These are phyloP conservation scores for Croton setiger DNA, from an alignment of 441 rosid species.

Conservation along the genomic window DNA sequence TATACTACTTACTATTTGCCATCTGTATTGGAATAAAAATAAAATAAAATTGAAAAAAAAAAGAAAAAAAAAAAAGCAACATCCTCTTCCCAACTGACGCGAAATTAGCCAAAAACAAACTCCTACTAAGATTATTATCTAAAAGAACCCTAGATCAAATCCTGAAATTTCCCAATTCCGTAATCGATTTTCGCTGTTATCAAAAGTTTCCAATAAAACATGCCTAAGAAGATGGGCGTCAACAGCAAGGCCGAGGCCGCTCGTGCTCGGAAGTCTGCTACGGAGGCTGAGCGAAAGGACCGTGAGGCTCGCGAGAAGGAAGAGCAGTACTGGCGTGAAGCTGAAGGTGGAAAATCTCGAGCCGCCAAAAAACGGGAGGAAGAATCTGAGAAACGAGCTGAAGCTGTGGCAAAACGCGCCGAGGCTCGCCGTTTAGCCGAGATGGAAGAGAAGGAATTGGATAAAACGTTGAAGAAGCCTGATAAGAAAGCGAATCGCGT, in stretches of 20 bases:
- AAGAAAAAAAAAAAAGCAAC: too few species aligned
- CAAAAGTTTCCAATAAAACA: conserved; percentile 32
- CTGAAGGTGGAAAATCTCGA: conserved; percentile 73
- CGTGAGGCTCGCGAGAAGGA: conserved; percentile 74
- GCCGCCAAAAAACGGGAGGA: conserved; percentile 89
- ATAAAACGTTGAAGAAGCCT: conserved; percentile 61
- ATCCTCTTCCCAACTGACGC: too few species aligned
- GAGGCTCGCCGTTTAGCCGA: conserved; percentile 86
- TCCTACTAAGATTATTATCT: too few species aligned
- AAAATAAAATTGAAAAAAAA: too few species aligned
- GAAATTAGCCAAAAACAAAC: too few species aligned
- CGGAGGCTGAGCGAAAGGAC: conserved; percentile 69
- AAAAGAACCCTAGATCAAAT: too few species aligned
- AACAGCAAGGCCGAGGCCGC: conserved; percentile 96
- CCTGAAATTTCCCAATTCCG: background rate
- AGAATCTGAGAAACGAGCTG: conserved; percentile 84
- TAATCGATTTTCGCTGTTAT: too few species aligned
- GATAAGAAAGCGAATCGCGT: conserved; percentile 88
- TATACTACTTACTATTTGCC: too few species aligned
- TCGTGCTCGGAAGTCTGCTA: conserved; percentile 64
- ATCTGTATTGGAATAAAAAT: too few species aligned
- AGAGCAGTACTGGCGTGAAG: conserved; percentile 89
- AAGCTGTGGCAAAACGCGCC: conserved; percentile 52
- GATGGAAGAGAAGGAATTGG: conserved; percentile 75
- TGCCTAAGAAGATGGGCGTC: conserved; percentile 99